Evolutionary conservation across 805 yeast genomes (phyloP).

Genomic region (Starmerella roubikii): DNA sequence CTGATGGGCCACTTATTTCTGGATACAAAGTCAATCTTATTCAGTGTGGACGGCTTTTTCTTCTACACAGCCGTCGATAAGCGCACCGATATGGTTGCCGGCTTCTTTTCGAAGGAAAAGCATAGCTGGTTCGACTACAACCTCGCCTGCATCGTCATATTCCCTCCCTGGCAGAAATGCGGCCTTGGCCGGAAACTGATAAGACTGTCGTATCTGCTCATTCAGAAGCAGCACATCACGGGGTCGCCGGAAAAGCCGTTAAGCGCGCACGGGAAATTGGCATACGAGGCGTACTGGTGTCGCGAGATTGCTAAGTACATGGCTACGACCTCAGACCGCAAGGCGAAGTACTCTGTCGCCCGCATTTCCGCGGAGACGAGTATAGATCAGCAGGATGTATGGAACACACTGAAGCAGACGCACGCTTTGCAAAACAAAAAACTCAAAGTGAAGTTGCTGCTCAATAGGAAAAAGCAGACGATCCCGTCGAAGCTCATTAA

Average conservation of each 20-base stretch:
- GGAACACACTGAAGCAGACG: conserved; percentile 23
- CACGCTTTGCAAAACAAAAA: conserved; percentile 16
- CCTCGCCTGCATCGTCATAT: conserved; percentile 77
- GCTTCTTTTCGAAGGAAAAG: conserved; percentile 82
- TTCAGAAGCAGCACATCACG: conserved; percentile 43
- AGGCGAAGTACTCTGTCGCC: conserved; percentile 10
- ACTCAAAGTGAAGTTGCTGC: not conserved
- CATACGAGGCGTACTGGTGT: conserved; percentile 71
- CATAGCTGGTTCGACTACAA: conserved; percentile 62
- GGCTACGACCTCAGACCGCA: not conserved
- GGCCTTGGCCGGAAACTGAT: conserved; percentile 69
- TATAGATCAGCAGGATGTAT: conserved; percentile 27
- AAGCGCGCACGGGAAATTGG: conserved; percentile 62
- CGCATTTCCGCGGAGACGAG: conserved; percentile 24
- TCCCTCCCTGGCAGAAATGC: conserved; percentile 81
- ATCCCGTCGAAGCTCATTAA: no score
- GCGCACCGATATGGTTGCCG: conserved; percentile 43
- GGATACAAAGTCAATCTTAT: conserved; percentile 80
- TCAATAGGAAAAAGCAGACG: not conserved
- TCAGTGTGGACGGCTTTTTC: conserved; percentile 63
- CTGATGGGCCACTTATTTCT: conserved; percentile 77
- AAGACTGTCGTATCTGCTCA: conserved; percentile 68
- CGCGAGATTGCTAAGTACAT: conserved; percentile 29
- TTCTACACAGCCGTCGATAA: conserved; percentile 43
- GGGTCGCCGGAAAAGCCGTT: conserved; percentile 93